phyloP scores from a whole-genome alignment of 352 stramenopile genomes.

The Elongisporangium prolatum region DNA sequence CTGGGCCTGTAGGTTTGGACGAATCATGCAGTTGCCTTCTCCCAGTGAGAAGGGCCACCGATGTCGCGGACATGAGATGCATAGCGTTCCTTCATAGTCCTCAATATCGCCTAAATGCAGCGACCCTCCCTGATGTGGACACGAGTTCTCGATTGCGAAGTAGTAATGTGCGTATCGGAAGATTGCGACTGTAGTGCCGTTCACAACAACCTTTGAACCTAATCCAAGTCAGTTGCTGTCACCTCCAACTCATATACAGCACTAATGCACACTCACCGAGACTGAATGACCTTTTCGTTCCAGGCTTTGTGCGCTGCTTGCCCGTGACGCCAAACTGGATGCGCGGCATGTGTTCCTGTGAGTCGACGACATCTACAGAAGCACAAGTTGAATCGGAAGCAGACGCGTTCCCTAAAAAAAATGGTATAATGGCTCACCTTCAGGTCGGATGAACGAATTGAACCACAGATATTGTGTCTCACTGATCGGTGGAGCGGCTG shows the following conservation, averaged over 20 bases:
- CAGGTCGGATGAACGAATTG: constrained; percentile 42
- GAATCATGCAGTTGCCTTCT: constrained; percentile 64
- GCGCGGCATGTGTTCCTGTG: constrained; percentile 55
- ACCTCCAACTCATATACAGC: background rate
- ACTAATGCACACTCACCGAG: background rate
- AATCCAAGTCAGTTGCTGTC: background rate
- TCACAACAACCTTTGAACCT: constrained; percentile 61
- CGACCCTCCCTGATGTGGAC: constrained; percentile 74
- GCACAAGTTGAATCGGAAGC: background rate
- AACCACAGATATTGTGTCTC: constrained; percentile 62
- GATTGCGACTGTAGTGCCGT: constrained; percentile 71
- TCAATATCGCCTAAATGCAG: constrained; percentile 85
- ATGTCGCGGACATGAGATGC: constrained; percentile 73
- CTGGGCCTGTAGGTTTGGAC: constrained; percentile 38
- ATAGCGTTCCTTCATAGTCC: constrained; percentile 67
- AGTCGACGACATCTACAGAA: constrained; percentile 66
- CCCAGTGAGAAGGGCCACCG: constrained; percentile 81
- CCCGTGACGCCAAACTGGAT: constrained; percentile 78
- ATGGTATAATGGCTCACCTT: constrained; percentile 24
- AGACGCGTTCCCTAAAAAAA: background rate
- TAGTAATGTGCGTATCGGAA: constrained; percentile 70
- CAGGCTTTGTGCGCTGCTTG: constrained; percentile 64
- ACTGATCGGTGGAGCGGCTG: constrained; percentile 4
- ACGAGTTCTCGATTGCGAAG: constrained; percentile 75
- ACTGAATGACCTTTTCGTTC: constrained; percentile 3